A percentile compares a stretch with the other conserved stretches of the same genome.
These are phyloP conservation scores for Cicer chorassanicum DNA, from an alignment of 306 rosid genomes.

Conservation along the genomic window DNA sequence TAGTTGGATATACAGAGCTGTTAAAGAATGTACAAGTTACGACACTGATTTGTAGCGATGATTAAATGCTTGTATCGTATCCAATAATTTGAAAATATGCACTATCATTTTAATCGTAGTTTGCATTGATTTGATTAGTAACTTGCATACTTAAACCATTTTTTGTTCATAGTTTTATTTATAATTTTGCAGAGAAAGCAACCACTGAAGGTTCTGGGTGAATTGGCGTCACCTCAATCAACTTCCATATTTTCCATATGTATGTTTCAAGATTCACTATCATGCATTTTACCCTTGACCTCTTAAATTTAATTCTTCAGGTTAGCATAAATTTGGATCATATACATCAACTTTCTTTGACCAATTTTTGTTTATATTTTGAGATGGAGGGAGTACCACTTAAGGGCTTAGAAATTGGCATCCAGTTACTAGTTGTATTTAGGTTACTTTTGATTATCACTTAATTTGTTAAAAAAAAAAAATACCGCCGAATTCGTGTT, in stretches of 20 bases:
- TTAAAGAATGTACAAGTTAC: not conserved
- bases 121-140: slow-evolving; percentile 25
- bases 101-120: not conserved
- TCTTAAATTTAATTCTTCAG: slow-evolving; percentile 26
- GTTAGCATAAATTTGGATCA: slow-evolving; percentile 13
- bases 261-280: not conserved
- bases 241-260: slow-evolving; percentile 31
- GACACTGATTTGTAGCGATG: not conserved
- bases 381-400: not conserved
- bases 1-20: slow-evolving; percentile 17
- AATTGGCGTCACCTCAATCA: slow-evolving; percentile 29
- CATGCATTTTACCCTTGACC: slow-evolving; percentile 26
- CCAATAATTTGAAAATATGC: slow-evolving; percentile 4
- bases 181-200: slow-evolving; percentile 55
- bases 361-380: no score
- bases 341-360: no score
- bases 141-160: not conserved
- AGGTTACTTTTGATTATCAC: slow-evolving; percentile 40
- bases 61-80: not conserved
- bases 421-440: slow-evolving; percentile 19
- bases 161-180: slow-evolving; percentile 16
- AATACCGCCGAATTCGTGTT: not conserved
- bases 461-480: slow-evolving; percentile 10
- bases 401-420: slow-evolving; percentile 27
- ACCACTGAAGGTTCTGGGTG: slow-evolving; percentile 49